These are phyloP conservation scores for Yamadazyma akitaensis DNA, from an alignment of 805 yeast species.

Conservation along the genomic window DNA sequence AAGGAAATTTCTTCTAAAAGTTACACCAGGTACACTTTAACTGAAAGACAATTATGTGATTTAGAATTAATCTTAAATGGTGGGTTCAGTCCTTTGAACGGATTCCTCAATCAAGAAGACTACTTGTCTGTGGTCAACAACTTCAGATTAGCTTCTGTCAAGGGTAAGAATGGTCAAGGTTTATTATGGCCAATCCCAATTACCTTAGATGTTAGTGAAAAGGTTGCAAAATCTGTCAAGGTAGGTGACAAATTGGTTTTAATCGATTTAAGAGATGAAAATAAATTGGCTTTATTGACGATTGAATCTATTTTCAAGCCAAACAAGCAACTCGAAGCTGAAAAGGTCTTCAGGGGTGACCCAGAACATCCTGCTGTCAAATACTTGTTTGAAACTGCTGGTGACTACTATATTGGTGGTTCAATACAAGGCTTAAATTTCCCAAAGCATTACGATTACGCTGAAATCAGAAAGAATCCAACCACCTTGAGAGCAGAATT, in stretches of 20 bases:
- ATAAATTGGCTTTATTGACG: slow-evolving; percentile 77
- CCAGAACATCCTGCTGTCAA: slow-evolving; percentile 93
- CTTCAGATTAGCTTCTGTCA: slow-evolving; percentile 59
- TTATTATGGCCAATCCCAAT: slow-evolving; percentile 91
- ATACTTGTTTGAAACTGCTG: slow-evolving; percentile 69
- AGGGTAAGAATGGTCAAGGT: slow-evolving; percentile 45
- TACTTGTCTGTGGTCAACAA: slow-evolving; percentile 65
- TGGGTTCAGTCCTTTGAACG: slow-evolving; percentile 84
- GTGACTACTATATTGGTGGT: slow-evolving; percentile 88
- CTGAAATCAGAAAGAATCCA: slow-evolving; percentile 84
- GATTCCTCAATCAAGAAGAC: slow-evolving; percentile 64
- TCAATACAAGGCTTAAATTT: slow-evolving; percentile 75
- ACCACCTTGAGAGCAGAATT: slow-evolving; percentile 87
- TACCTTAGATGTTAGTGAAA: slow-evolving; percentile 69
- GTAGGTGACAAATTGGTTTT: slow-evolving; percentile 66
- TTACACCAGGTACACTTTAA: slow-evolving; percentile 50
- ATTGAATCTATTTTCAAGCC: slow-evolving; percentile 78
- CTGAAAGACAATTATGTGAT: slow-evolving; percentile 91
- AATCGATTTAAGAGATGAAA: slow-evolving; percentile 77
- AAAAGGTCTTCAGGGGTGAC: slow-evolving; percentile 90
- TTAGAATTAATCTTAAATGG: slow-evolving; percentile 88
- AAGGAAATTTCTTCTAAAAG: slow-evolving; percentile 48
- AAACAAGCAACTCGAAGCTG: slow-evolving; percentile 75
- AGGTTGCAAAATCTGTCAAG: slow-evolving; percentile 39
- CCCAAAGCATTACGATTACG: slow-evolving; percentile 88